phyloP scores from a whole-genome alignment of 176 grass and related monocot species.

The Pontederia crassipes region DNA sequence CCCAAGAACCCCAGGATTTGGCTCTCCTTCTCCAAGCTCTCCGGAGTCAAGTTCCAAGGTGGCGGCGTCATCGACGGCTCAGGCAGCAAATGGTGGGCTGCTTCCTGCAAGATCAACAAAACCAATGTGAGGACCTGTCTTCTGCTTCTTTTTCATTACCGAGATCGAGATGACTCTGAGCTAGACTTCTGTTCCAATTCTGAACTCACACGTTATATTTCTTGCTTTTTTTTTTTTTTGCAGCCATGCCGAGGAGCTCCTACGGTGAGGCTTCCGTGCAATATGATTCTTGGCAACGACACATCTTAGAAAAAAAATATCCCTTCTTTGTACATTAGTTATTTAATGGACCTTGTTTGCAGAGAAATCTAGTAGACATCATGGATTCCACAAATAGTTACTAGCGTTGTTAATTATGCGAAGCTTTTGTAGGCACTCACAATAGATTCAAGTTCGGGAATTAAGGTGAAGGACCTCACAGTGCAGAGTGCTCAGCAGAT shows the following conservation, averaged over 20 bases:
- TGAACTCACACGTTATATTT: neutral
- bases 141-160: neutral
- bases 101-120: conserved; percentile 81
- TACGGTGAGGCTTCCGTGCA: conserved; percentile 33
- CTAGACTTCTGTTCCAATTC: neutral
- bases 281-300: neutral
- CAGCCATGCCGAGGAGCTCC: conserved; percentile 73
- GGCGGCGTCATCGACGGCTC: conserved; percentile 86
- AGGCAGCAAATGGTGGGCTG: conserved; percentile 92
- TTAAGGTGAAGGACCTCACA: conserved; percentile 38
- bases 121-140: conserved; percentile 33
- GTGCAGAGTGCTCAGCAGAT: conserved; percentile 94
- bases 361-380: neutral
- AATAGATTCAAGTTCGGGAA: conserved; percentile 45
- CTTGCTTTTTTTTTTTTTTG: neutral
- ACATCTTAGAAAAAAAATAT: neutral
- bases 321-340: neutral
- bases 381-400: neutral
- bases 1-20: conserved; percentile 44
- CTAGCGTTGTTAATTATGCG: neutral
- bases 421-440: conserved; percentile 40
- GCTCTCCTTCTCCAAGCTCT: conserved; percentile 62
- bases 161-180: too few species aligned
- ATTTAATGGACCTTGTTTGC: neutral
- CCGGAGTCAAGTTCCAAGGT: conserved; percentile 56